phyloP scores from a whole-genome alignment of 441 rosid species.

The Gossypium davidsonii region DNA sequence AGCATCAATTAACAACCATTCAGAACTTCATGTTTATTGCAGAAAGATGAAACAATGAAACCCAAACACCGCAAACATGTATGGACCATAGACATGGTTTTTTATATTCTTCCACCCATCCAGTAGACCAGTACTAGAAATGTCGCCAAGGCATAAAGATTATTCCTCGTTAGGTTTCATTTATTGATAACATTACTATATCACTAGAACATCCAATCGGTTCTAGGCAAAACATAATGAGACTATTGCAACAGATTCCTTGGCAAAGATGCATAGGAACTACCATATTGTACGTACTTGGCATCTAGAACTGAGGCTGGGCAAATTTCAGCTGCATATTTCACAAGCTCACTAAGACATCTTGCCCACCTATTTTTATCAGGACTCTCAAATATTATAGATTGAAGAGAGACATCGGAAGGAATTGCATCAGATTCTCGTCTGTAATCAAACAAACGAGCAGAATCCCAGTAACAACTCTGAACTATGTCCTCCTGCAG shows the following conservation, averaged over 20 bases:
- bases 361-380: slow-evolving; percentile 99
- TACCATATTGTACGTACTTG: slow-evolving; percentile 49
- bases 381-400: slow-evolving; percentile 93
- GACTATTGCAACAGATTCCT: not conserved
- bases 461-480: slow-evolving; percentile 94
- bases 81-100: not conserved
- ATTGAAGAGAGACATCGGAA: slow-evolving; percentile 90
- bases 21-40: not conserved
- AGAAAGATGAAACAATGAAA: not conserved
- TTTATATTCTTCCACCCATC: not conserved
- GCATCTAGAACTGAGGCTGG: slow-evolving; percentile 92
- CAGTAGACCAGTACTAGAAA: not conserved
- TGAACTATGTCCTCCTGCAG: slow-evolving; percentile 97
- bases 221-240: not conserved
- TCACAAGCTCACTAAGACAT: slow-evolving; percentile 93
- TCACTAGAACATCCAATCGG: not conserved
- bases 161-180: too few relatives aligned
- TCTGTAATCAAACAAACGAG: slow-evolving; percentile 88
- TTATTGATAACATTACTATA: not conserved
- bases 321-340: slow-evolving; percentile 94
- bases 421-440: slow-evolving; percentile 91
- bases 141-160: not conserved
- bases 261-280: slow-evolving; percentile 4
- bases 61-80: not conserved
- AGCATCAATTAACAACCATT: not conserved